These are phyloP conservation scores for Pseudocercospora macadamiae DNA, from an alignment of 2,329 filamentous ascomycete genomes.

Conservation along the genomic window DNA sequence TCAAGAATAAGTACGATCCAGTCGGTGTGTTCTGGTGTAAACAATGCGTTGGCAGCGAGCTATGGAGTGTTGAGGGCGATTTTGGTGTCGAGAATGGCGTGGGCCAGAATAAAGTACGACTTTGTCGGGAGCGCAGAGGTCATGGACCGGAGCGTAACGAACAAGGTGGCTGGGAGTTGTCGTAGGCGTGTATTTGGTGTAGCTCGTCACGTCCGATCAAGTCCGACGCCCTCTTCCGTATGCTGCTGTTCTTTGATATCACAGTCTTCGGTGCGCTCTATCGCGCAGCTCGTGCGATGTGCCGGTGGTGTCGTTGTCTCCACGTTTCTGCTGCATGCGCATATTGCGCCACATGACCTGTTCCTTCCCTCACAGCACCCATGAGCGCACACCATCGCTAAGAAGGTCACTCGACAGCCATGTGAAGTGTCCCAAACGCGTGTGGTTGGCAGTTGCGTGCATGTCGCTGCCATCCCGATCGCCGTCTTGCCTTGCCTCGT, in stretches of 20 bases:
- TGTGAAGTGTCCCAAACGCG: background rate
- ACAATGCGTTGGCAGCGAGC: constrained; percentile 23
- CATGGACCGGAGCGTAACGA: background rate
- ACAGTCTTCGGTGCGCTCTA: background rate
- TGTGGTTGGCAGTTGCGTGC: no score
- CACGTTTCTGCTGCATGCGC: background rate
- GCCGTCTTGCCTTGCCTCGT: background rate
- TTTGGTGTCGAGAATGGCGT: constrained; percentile 23
- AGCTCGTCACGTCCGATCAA: no score
- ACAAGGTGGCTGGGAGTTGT: background rate
- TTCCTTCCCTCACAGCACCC: background rate
- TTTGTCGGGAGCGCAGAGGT: constrained; percentile 7
- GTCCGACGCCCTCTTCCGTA: background rate
- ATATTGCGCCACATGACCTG: constrained; percentile 6
- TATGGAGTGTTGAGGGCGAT: constrained; percentile 10
- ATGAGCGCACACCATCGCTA: background rate
- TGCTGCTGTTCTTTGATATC: background rate
- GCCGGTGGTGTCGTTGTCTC: background rate
- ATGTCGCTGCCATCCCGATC: no score
- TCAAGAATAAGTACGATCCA: constrained; percentile 41
- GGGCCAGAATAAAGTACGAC: constrained; percentile 19
- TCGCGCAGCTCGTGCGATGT: background rate
- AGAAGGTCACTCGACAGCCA: background rate
- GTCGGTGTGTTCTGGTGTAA: constrained; percentile 35
- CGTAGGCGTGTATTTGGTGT: no score